These are phyloP conservation scores for Mytilinidion resinicola DNA, from an alignment of 495 filamentous ascomycete genomes.

Conservation along the genomic window DNA sequence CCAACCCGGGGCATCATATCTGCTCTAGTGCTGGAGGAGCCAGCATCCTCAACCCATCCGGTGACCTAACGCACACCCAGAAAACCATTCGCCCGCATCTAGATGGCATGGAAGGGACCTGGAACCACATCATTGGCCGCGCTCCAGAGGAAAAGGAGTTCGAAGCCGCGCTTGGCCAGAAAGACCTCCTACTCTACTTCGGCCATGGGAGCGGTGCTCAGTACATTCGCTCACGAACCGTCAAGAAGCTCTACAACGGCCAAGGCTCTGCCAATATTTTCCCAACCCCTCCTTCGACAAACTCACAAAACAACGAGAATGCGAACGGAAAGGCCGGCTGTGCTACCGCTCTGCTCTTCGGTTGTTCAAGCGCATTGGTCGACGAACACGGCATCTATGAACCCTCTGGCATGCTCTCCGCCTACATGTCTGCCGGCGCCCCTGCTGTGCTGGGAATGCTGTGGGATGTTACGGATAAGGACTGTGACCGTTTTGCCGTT, in stretches of 20 bases:
- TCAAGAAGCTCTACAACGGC: constrained; percentile 62
- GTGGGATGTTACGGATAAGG: constrained; percentile 96
- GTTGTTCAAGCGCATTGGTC: constrained; percentile 74
- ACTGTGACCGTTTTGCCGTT: constrained; percentile 86
- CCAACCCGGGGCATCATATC: constrained; percentile 46
- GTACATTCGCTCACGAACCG: constrained; percentile 74
- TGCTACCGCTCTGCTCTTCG: constrained; percentile 84
- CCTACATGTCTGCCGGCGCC: constrained; percentile 76
- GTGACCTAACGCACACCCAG: constrained; percentile 76
- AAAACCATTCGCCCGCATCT: constrained; percentile 61
- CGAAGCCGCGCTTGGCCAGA: constrained; percentile 41
- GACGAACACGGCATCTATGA: constrained; percentile 82
- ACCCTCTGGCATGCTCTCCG: constrained; percentile 78
- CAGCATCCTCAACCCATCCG: constrained; percentile 82
- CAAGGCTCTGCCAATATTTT: background rate
- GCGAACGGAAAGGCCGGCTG: constrained; percentile 33
- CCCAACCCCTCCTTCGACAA: constrained; percentile 21
- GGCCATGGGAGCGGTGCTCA: constrained; percentile 94
- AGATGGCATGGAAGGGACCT: constrained; percentile 43
- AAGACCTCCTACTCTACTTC: constrained; percentile 79
- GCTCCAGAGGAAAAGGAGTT: constrained; percentile 75
- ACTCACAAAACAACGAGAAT: background rate
- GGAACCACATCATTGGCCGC: constrained; percentile 59
- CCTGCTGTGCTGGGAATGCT: constrained; percentile 76
- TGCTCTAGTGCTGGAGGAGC: constrained; percentile 62